Conservation (phyloP, 1,284 basidiomycete species). For the Entoloma clypeatum region DNA sequence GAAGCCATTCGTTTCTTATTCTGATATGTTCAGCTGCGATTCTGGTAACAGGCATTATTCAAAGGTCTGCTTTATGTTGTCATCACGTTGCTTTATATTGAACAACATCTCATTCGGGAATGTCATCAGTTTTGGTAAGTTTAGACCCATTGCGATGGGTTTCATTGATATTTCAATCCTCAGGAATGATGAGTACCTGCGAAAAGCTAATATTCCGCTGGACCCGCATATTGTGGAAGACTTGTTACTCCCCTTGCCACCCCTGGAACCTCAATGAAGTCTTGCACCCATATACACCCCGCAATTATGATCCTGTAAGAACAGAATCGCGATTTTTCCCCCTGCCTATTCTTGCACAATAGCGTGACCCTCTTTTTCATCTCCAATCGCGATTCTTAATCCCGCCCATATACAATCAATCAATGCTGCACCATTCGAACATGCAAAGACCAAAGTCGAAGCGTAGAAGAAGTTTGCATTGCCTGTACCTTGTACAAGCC, state of each 20-base stretch:
- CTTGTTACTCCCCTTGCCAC: slow-evolving; percentile 34
- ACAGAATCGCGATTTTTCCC: background rate
- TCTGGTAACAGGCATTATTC: slow-evolving; percentile 85
- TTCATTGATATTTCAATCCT: slow-evolving; percentile 16
- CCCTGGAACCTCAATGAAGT: slow-evolving; percentile 15
- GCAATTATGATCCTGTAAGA: background rate
- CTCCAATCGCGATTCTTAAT: slow-evolving; percentile 64
- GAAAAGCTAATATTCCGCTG: slow-evolving; percentile 55
- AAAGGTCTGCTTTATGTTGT: slow-evolving; percentile 51
- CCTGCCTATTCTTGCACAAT: slow-evolving; percentile 54
- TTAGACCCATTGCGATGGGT: slow-evolving; percentile 1
- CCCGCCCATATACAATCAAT: slow-evolving; percentile 82
- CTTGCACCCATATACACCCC: slow-evolving; percentile 2
- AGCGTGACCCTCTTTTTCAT: slow-evolving; percentile 46
- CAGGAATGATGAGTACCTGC: slow-evolving; percentile 81
- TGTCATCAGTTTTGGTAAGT: slow-evolving; percentile 34
- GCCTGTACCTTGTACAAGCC: slow-evolving; percentile 89
- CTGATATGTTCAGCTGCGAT: slow-evolving; percentile 58
- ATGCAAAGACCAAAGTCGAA: slow-evolving; percentile 88
- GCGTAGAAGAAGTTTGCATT: slow-evolving; percentile 99
- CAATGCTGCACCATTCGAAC: slow-evolving; percentile 80
- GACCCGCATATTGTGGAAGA: slow-evolving; percentile 52
- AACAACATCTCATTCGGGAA: slow-evolving; percentile 5
- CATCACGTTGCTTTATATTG: slow-evolving; percentile 1
- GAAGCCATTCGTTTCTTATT: background rate